Evolutionary conservation across 1,139 yeast species (phyloP), one percentile per base, ranked within the genome.

Genomic region (Blastobotrys serpentis): DNA sequence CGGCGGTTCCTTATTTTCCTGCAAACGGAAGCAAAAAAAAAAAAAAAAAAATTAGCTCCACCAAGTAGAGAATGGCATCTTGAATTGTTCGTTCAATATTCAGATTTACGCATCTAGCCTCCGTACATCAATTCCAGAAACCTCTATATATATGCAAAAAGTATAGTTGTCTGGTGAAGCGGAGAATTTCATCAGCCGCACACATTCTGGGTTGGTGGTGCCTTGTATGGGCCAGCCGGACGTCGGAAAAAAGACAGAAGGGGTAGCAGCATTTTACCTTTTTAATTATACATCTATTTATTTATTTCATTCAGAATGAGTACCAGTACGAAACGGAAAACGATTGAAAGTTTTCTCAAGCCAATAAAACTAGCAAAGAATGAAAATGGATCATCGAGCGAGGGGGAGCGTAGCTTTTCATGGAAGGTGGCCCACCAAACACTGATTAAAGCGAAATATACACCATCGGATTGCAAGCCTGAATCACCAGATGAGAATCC

Each of bases 391-490:
- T 14, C 17, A 8, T 10, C 13, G 4, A 29, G 32, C 13, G 13
- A 6, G 13, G 7, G 14, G 7, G 13, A 4, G 7, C 10, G 19
- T 6, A 14, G 13, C 5, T 42, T 42, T 29, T 16, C 21, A 6
- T 25, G 45, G 36, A 14, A 36, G 14, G 18, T 38, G 1, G 33
- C 16, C 36, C 36, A 45, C 7, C 29, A 22, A 10, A n/a, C 44
- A 2, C 38, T 44, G 32, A 34, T 47, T 14, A 47, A 37, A 34
- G 51, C 42, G 4, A 16, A 16, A 17, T 44, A 40, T 26, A 25
- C 23, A 10, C 42, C 51, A 11, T 25, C 17, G 30, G 16, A 13
- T 21, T 5, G 13, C 19, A 19, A n/a, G n/a, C n/a, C n/a, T n/a
- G n/a, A n/a, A n/a, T n/a, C n/a, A n/a, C n/a, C n/a, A n/a, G n/a